Evolutionary conservation across 495 filamentous ascomycete species (phyloP).

Genomic region (Darksidea phi): DNA sequence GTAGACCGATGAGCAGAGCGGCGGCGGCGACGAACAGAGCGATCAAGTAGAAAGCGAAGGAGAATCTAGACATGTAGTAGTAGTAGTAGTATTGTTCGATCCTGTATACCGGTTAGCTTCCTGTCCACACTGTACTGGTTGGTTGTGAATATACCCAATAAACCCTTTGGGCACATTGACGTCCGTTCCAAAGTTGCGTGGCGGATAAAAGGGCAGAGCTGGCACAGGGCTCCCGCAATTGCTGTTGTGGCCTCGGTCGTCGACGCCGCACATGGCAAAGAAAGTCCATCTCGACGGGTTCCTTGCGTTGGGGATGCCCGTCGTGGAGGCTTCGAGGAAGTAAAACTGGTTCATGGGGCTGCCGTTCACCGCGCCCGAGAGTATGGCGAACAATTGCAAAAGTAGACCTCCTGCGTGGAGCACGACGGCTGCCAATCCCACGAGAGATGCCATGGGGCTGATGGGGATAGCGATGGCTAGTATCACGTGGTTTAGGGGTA

Average conservation of each 20-base stretch:
- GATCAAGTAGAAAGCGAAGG: constrained; percentile 71
- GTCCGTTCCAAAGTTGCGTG: constrained; percentile 61
- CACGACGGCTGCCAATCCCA: constrained; percentile 66
- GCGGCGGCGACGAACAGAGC: constrained; percentile 62
- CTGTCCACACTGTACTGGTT: too few relatives aligned
- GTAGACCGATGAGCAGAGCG: constrained; percentile 60
- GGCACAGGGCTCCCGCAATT: constrained; percentile 56
- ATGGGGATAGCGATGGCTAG: too few relatives aligned
- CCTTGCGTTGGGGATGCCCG: constrained; percentile 58
- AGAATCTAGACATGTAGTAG: constrained; percentile 66
- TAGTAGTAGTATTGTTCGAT: constrained; percentile 64
- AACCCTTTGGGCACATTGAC: constrained; percentile 56
- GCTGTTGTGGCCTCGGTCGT: constrained; percentile 51
- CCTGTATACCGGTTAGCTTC: constrained; percentile 36
- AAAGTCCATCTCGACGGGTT: constrained; percentile 78
- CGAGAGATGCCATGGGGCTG: constrained; percentile 41
- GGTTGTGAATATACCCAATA: too few relatives aligned
- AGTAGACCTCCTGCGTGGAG: constrained; percentile 72
- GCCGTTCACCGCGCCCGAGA: constrained; percentile 61
- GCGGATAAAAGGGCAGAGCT: constrained; percentile 66
- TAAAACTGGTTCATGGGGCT: constrained; percentile 71
- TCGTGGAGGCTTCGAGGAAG: constrained; percentile 76
- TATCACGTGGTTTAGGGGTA: too few relatives aligned
- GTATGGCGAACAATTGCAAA: constrained; percentile 75
- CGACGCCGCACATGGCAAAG: constrained; percentile 68